Evolutionary conservation across 2,329 filamentous ascomycete genomes (phyloP), one percentile per base, ranked within the genome.

Genomic region (Ophiosphaerella herpotricha): DNA sequence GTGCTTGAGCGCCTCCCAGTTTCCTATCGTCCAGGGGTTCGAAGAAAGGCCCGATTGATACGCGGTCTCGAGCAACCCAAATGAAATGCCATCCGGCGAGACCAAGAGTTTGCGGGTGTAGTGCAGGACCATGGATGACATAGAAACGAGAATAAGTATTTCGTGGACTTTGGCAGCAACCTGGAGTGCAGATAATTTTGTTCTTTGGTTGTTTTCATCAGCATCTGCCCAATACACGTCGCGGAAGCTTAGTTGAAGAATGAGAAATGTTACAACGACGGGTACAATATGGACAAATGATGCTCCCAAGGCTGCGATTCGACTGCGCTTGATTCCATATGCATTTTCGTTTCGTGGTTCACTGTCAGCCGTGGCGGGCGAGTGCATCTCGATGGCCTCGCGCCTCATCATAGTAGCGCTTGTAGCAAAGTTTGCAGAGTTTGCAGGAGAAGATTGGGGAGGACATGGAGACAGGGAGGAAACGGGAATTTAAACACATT

Each of bases 221-320:
- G 37, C 37, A 39, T 39, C 37, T 8, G 18, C 37, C 37, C 37
- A 39, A n/a, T 24, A 39, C 18, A 12, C 18, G 23, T 39, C 29
- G 13, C 37, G 37, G 23, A 39, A 39, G 21, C 37, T 39, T 5
- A 39, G n/a, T 39, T 39, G 37, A 39, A 39, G 37, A n/a, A 39
- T 26, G 23, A 18, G 11, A 26, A 39, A 39, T 13, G 37, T 39
- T 8, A 26, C 13, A 11, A 23, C 23, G 37, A 39, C 37, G 8
- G 37, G 37, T 23, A 39, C n/a, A 23, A 39, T 39, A 13, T 39
- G 37, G 9, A 39, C 37, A 18, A 11, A 26, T 5, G 37, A 39
- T 39, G 37, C 29, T 3, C n/a, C 23, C 21, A 39, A 23, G 18
- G 37, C 18, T 26, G 13, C 13, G 23, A 23, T n/a, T 18, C 37